Conservation (phyloP, 2,329 filamentous ascomycete species). For the Sporothrix luriei region DNA sequence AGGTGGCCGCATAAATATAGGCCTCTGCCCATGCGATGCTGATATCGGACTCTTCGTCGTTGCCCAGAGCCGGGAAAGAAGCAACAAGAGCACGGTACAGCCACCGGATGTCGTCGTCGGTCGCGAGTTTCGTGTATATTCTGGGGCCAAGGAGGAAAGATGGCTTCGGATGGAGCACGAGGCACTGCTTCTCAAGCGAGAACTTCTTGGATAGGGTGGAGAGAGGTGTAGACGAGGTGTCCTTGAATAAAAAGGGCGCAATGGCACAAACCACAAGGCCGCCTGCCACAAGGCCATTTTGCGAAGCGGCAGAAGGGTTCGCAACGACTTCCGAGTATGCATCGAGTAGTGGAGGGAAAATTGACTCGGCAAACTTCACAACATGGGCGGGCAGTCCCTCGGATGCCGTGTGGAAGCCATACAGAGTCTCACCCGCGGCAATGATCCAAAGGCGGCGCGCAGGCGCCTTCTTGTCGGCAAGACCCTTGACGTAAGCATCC, state of each 20-base stretch:
- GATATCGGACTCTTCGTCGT: conserved; percentile 53
- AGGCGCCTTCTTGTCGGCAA: conserved; percentile 79
- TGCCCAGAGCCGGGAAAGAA: conserved; percentile 58
- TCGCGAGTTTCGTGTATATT: conserved; percentile 77
- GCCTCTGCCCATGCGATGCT: conserved; percentile 78
- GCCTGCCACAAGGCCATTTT: conserved; percentile 78
- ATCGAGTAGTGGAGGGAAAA: conserved; percentile 61
- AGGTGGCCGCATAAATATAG: conserved; percentile 76
- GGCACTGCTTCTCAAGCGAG: conserved; percentile 64
- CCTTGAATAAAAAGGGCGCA: conserved; percentile 56
- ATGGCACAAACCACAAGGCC: conserved; percentile 75
- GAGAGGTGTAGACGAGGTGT: conserved; percentile 56
- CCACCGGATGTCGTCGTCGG: conserved; percentile 78
- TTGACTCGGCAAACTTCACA: conserved; percentile 55
- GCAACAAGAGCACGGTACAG: conserved; percentile 69
- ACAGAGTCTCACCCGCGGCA: conserved; percentile 70
- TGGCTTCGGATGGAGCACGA: conserved; percentile 74
- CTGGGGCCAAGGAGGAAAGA: conserved; percentile 85
- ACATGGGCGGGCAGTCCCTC: conserved; percentile 53
- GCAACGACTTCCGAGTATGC: conserved; percentile 75
- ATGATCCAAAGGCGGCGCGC: conserved; percentile 81
- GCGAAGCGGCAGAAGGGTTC: conserved; percentile 77
- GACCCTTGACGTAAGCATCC: conserved; percentile 77
- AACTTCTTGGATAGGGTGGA: conserved; percentile 60
- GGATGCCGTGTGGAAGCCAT: conserved; percentile 53